phyloP scores from a whole-genome alignment of 1,139 yeast species.

The Candida labiduridarum region DNA sequence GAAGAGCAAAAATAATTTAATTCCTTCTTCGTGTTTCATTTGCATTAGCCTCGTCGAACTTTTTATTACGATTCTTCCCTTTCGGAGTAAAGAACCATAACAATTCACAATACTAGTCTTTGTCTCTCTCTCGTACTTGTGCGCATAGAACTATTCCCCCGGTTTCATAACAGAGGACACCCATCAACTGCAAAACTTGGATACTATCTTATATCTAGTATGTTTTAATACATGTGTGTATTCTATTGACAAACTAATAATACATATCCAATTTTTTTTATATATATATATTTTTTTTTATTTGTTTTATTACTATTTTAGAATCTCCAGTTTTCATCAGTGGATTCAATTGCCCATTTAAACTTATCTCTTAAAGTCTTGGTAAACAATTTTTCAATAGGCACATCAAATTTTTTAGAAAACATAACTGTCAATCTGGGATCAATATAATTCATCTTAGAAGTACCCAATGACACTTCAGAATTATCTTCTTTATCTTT shows the following conservation, averaged over 20 bases:
- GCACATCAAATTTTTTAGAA: conserved; percentile 82
- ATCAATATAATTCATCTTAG: conserved; percentile 92
- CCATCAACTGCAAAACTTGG: neutral
- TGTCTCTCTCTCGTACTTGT: too few species aligned
- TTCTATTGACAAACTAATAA: neutral
- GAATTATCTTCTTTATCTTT: conserved; percentile 94
- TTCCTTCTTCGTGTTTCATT: too few species aligned
- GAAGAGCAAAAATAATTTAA: too few species aligned
- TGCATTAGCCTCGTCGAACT: too few species aligned
- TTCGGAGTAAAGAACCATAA: too few species aligned
- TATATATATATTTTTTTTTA: neutral
- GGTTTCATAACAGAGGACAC: too few species aligned
- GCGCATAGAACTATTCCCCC: too few species aligned
- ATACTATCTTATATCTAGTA: neutral
- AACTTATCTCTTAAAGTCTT: conserved; percentile 91
- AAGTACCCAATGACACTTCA: conserved; percentile 89
- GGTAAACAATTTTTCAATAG: conserved; percentile 89
- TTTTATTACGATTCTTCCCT: too few species aligned
- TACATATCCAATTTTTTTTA: neutral
- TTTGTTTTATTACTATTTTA: conserved; percentile 26
- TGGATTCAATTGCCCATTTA: conserved; percentile 94
- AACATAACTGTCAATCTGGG: conserved; percentile 92
- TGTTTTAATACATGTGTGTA: neutral
- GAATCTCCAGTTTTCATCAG: conserved; percentile 86
- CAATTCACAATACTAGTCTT: too few species aligned